phyloP scores from a whole-genome alignment of 768 basidiomycete genomes.

The Lyophyllum semitale region DNA sequence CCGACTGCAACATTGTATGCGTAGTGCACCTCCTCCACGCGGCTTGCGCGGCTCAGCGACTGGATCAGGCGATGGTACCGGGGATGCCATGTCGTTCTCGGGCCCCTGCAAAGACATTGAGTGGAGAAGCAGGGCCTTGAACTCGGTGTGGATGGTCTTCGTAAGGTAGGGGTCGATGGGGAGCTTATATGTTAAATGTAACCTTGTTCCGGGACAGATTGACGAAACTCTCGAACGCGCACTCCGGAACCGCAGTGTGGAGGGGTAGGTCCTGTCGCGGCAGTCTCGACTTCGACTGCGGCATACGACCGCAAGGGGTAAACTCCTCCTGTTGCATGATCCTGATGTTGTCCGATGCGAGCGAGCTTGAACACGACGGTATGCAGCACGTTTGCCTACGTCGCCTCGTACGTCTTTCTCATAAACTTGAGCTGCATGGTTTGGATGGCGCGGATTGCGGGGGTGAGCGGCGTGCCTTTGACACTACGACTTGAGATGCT shows the following conservation, averaged over 20 bases:
- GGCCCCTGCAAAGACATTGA: constrained; percentile 51
- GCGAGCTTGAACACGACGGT: constrained; percentile 32
- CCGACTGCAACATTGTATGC: constrained; percentile 70
- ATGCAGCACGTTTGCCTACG: constrained; percentile 23
- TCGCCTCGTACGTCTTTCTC: constrained; percentile 21
- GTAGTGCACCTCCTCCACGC: constrained; percentile 60
- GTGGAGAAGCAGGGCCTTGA: constrained; percentile 21
- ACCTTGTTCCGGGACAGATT: constrained; percentile 36
- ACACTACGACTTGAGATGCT: background rate
- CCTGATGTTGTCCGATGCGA: constrained; percentile 32
- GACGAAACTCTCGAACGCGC: constrained; percentile 40
- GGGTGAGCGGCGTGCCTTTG: background rate
- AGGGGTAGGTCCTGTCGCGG: constrained; percentile 24
- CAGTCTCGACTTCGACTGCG: constrained; percentile 36
- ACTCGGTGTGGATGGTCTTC: constrained; percentile 1
- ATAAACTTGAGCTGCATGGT: constrained; percentile 21
- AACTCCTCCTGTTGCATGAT: constrained; percentile 33
- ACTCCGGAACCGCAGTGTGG: constrained; percentile 21
- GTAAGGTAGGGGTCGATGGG: constrained; percentile 9
- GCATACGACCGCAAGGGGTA: constrained; percentile 44
- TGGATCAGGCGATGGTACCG: constrained; percentile 63
- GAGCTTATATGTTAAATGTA: constrained; percentile 23
- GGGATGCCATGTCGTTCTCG: constrained; percentile 44
- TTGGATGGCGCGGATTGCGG: constrained; percentile 16
- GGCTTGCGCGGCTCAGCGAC: constrained; percentile 61